Evolutionary conservation across 495 filamentous ascomycete species (phyloP).

Genomic region (Penicillium ochrochloron): DNA sequence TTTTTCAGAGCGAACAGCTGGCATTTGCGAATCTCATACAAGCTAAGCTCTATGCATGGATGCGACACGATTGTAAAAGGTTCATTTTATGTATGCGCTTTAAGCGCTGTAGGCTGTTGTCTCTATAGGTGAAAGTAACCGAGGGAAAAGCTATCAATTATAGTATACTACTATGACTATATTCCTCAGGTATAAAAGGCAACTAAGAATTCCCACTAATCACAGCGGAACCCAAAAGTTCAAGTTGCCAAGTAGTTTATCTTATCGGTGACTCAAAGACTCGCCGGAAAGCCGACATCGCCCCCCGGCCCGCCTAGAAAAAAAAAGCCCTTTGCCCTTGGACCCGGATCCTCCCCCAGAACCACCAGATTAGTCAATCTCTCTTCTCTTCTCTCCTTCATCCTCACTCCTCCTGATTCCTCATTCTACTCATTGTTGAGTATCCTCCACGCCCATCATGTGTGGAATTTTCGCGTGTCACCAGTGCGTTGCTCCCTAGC

Average conservation of each 20-base stretch:
- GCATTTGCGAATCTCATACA: slow-evolving; percentile 4
- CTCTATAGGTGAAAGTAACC: neutral
- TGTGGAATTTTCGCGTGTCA: slow-evolving; percentile 96
- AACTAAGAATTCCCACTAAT: slow-evolving; percentile 8
- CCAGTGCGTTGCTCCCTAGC: slow-evolving; percentile 60
- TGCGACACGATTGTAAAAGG: neutral
- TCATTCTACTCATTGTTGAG: slow-evolving; percentile 17
- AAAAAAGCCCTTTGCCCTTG: slow-evolving; percentile 33
- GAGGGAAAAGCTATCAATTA: too few relatives aligned
- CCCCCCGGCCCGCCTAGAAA: slow-evolving; percentile 46
- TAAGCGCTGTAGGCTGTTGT: neutral
- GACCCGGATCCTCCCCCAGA: slow-evolving; percentile 25
- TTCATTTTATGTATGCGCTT: neutral
- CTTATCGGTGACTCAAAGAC: slow-evolving; percentile 53
- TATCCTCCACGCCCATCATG: slow-evolving; percentile 47
- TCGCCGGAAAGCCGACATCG: slow-evolving; percentile 42
- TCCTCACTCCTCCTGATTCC: slow-evolving; percentile 15
- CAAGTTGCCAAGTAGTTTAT: slow-evolving; percentile 31
- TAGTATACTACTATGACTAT: neutral
- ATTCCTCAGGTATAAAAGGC: neutral
- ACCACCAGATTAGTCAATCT: slow-evolving; percentile 29
- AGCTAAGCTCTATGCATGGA: neutral
- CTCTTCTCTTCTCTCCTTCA: slow-evolving; percentile 17
- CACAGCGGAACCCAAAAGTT: neutral
- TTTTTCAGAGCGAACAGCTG: slow-evolving; percentile 15